Evolutionary conservation across 139 green algal species (phyloP).

Genomic region (Spirogloea muscicola): DNA sequence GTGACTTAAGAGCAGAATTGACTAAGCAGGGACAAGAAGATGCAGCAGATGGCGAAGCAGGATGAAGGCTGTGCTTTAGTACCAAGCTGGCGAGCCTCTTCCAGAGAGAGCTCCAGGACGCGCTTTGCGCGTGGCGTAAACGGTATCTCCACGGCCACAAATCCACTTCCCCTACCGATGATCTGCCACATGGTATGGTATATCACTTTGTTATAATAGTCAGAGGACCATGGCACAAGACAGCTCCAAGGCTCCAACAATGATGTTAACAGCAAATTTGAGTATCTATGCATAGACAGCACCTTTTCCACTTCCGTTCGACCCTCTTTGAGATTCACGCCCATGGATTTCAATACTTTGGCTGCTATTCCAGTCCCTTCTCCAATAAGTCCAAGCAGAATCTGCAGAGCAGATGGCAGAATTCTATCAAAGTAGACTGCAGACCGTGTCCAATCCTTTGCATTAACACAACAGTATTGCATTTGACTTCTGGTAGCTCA

Average conservation of each 20-base stretch:
- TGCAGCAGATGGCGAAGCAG: neutral
- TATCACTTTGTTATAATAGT: too few relatives aligned
- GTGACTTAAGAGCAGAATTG: neutral
- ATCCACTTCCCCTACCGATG: slow-evolving; percentile 90
- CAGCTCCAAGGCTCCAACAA: too few relatives aligned
- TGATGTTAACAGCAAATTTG: neutral
- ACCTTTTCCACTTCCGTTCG: slow-evolving; percentile 98
- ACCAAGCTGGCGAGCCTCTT: slow-evolving; percentile 94
- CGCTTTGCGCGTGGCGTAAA: slow-evolving; percentile 98
- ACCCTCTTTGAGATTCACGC: slow-evolving; percentile 95
- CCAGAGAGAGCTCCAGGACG: slow-evolving; percentile 93
- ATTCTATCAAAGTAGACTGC: too few relatives aligned
- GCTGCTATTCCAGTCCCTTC: slow-evolving; percentile 95
- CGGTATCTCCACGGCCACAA: slow-evolving; percentile 97
- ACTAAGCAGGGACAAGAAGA: neutral
- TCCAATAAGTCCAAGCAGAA: slow-evolving; percentile 94
- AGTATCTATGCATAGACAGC: neutral
- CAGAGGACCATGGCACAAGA: too few relatives aligned
- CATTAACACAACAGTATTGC: too few relatives aligned
- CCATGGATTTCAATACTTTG: slow-evolving; percentile 97
- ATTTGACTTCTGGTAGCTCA: too few relatives aligned
- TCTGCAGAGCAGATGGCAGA: too few relatives aligned
- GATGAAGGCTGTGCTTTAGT: too few relatives aligned
- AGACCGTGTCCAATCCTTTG: too few relatives aligned
- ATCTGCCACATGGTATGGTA: too few relatives aligned